These are phyloP conservation scores for Blastomyces percursus DNA, from an alignment of 2,329 filamentous ascomycete genomes.

Conservation along the genomic window DNA sequence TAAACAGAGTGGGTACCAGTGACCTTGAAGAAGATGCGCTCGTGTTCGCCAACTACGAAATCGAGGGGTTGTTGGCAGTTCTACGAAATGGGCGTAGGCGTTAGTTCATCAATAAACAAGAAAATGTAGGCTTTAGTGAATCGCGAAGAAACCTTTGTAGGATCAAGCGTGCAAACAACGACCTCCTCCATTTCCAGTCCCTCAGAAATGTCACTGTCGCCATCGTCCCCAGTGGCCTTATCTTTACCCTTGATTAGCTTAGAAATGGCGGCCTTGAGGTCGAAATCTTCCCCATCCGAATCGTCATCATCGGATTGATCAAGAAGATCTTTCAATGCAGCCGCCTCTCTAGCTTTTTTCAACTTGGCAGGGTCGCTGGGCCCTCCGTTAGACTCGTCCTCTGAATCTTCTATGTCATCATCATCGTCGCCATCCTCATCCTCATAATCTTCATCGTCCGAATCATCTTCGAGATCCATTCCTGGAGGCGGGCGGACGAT, in stretches of 20 bases:
- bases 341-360: constrained; percentile 72
- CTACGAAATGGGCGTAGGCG: constrained; percentile 38
- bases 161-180: constrained; percentile 91
- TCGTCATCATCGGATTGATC: constrained; percentile 51
- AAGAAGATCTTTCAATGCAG: constrained; percentile 66
- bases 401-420: constrained; percentile 41
- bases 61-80: constrained; percentile 92
- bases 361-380: constrained; percentile 85
- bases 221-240: constrained; percentile 57
- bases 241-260: constrained; percentile 57
- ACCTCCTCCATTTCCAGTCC: constrained; percentile 70
- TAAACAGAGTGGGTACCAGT: constrained; percentile 81
- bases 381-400: constrained; percentile 69
- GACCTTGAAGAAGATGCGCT: constrained; percentile 86
- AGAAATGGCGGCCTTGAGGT: constrained; percentile 38
- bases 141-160: constrained; percentile 59
- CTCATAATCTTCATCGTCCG: constrained; percentile 49
- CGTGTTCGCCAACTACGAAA: constrained; percentile 78
- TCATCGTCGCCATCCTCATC: constrained; percentile 53
- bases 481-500: constrained; percentile 62
- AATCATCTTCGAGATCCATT: constrained; percentile 48
- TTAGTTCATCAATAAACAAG: constrained; percentile 1
- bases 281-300: constrained; percentile 58
- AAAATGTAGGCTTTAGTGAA: background rate
- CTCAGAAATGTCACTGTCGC: constrained; percentile 46